Percentiles rank a stretch among this genome's conserved stretches.
These are phyloP conservation scores for Taxillus chinensis DNA, from an alignment of 164 flowering plant genomes.

Conservation along the genomic window DNA sequence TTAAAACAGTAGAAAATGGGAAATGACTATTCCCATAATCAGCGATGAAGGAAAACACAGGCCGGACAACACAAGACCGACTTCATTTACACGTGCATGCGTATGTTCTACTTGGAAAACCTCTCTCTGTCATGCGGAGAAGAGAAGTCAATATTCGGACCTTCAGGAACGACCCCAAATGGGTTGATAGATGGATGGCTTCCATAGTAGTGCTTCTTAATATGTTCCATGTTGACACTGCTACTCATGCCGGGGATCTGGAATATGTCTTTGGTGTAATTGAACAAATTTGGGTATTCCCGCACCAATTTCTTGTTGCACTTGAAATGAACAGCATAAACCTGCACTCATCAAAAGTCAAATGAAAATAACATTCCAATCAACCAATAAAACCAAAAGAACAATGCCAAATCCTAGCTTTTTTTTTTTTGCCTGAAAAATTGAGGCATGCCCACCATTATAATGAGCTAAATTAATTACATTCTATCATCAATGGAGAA, in stretches of 20 bases:
- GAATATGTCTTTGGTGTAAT: constrained; percentile 77
- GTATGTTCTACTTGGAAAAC: constrained; percentile 26
- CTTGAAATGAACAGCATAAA: constrained; percentile 92
- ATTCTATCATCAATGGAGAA: too few species aligned
- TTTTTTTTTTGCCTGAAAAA: too few species aligned
- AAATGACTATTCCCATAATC: too few species aligned
- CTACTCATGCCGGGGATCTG: constrained; percentile 74
- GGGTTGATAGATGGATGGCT: constrained; percentile 90
- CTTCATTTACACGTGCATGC: background rate
- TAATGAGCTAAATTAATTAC: too few species aligned
- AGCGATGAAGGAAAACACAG: too few species aligned
- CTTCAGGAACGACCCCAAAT: constrained; percentile 66
- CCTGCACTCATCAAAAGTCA: constrained; percentile 28
- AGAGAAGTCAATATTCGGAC: constrained; percentile 56
- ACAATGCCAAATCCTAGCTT: too few species aligned
- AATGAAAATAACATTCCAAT: constrained; percentile 1
- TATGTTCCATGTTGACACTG: constrained; percentile 83
- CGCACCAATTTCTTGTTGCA: constrained; percentile 81
- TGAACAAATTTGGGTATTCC: constrained; percentile 83
- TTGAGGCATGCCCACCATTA: too few species aligned
- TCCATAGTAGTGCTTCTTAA: constrained; percentile 83
- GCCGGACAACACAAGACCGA: too few species aligned
- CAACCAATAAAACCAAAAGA: background rate
- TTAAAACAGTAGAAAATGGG: too few species aligned
- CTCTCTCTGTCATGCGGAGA: constrained; percentile 70